phyloP scores from a whole-genome alignment of 192 early-diverging fungal genomes.

The Backusella circina region DNA sequence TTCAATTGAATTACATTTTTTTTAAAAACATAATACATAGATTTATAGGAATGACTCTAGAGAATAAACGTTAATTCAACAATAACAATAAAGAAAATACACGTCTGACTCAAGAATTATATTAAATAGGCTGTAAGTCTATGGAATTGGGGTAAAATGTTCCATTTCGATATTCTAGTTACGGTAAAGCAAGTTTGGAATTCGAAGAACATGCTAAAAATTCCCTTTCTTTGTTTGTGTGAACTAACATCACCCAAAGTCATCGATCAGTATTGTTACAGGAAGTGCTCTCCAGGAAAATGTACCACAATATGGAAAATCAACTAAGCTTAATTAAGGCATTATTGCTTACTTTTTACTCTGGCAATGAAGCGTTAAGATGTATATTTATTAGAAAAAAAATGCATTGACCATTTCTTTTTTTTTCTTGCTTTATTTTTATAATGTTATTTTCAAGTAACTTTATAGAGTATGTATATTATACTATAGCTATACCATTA shows the following conservation, averaged over 20 bases:
- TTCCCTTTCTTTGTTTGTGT: not conserved
- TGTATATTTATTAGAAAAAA: not conserved
- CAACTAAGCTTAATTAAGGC: not conserved
- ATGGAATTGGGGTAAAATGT: not conserved
- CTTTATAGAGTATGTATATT: not conserved
- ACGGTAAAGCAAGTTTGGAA: not conserved
- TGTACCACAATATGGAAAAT: too few species aligned
- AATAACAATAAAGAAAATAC: not conserved
- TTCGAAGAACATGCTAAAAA: not conserved
- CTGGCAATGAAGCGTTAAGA: not conserved
- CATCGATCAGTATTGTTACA: not conserved
- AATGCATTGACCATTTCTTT: not conserved
- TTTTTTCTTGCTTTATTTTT: not conserved
- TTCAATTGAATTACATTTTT: not conserved
- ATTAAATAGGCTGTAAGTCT: not conserved
- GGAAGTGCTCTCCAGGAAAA: too few species aligned
- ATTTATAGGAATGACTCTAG: not conserved
- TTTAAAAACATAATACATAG: not conserved
- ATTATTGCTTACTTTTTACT: not conserved
- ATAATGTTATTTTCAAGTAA: not conserved
- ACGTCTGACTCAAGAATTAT: not conserved
- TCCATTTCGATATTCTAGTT: not conserved
- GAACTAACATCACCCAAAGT: not conserved
- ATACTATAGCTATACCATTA: not conserved
- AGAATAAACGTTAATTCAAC: too few species aligned